Evolutionary conservation across 306 rosid genomes (phyloP).

Genomic region (Lathyrus sativus): DNA sequence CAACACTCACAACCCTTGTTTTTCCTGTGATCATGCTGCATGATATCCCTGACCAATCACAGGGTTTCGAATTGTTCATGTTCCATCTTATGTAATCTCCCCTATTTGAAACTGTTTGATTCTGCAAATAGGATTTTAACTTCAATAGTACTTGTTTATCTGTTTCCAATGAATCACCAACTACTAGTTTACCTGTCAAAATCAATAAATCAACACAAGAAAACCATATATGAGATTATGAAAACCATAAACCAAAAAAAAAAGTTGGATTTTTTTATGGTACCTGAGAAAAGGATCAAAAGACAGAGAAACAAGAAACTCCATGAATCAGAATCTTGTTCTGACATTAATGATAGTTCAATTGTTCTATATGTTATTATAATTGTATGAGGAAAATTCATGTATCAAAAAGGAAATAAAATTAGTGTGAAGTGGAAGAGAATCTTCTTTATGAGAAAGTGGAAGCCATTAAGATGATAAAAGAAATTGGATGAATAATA

Average conservation of each 20-base stretch:
- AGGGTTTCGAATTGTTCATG: constrained; percentile 46
- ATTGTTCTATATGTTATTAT: neutral
- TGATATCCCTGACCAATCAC: constrained; percentile 65
- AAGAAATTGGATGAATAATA: neutral
- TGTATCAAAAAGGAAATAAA: neutral
- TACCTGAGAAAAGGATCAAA: constrained; percentile 61
- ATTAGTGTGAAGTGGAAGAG: neutral
- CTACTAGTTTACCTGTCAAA: constrained; percentile 49
- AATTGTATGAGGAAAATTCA: constrained; percentile 31
- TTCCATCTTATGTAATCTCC: constrained; percentile 71
- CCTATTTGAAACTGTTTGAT: constrained; percentile 48
- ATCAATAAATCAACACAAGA: neutral
- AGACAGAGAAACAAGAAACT: constrained; percentile 44
- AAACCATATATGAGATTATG: no score
- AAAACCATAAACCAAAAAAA: no score
- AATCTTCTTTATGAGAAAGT: constrained; percentile 2
- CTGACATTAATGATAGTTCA: constrained; percentile 50
- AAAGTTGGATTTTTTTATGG: neutral
- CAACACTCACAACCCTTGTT: constrained; percentile 53
- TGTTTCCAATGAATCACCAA: constrained; percentile 51
- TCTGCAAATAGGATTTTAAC: constrained; percentile 53
- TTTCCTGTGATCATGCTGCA: constrained; percentile 43
- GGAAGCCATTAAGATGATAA: neutral
- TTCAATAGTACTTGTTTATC: constrained; percentile 60
- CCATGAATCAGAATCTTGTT: constrained; percentile 49